Conservation (phyloP, 2,329 filamentous ascomycete species). For the Calonectria pseudoreteaudii region DNA sequence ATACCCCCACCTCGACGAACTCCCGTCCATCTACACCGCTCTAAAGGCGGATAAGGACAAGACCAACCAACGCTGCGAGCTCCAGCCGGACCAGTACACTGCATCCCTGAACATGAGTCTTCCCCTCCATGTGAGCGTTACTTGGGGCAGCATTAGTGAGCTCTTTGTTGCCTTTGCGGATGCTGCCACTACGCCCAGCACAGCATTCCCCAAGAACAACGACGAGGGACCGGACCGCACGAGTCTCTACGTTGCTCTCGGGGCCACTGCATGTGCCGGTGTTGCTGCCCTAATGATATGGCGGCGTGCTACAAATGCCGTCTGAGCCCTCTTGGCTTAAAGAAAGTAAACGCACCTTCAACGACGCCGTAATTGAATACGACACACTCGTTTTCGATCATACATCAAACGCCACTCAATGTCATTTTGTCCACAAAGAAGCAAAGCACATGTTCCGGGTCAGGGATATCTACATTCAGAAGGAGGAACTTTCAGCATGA, state of each 20-base stretch:
- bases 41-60: constrained; percentile 97
- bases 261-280: constrained; percentile 75
- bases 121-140: constrained; percentile 93
- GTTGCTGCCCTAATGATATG: constrained; percentile 75
- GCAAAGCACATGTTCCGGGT: neutral
- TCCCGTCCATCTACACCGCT: constrained; percentile 92
- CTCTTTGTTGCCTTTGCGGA: constrained; percentile 93
- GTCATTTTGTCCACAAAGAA: neutral
- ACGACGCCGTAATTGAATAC: neutral
- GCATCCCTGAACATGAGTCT: constrained; percentile 86
- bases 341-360: neutral
- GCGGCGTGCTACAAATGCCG: constrained; percentile 66
- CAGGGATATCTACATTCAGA: neutral
- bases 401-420: neutral
- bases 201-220: constrained; percentile 88
- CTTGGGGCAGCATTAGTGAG: constrained; percentile 93
- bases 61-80: constrained; percentile 91
- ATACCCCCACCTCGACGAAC: constrained; percentile 85
- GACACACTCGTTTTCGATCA: neutral
- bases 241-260: constrained; percentile 86
- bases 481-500: constrained; percentile 27
- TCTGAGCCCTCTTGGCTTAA: constrained; percentile 35
- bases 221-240: constrained; percentile 88
- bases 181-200: constrained; percentile 88
- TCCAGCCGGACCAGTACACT: constrained; percentile 94